phyloP scores from a whole-genome alignment of 2,329 filamentous ascomycete genomes.

The Aspergillus spinulosporus region DNA sequence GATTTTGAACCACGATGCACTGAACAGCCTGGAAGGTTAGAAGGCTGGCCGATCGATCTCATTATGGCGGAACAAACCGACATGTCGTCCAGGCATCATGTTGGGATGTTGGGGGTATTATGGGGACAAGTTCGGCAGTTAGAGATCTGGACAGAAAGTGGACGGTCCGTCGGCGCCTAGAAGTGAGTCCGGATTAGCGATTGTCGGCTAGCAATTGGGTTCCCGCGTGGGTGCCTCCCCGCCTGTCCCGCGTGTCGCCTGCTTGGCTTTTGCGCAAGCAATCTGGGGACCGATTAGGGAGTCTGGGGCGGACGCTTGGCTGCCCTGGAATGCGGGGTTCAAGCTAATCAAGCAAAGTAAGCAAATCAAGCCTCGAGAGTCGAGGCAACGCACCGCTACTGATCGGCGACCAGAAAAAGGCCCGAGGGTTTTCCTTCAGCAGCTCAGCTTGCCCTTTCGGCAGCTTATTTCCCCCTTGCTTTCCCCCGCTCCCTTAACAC shows the following conservation, averaged over 20 bases:
- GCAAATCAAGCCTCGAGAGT: neutral
- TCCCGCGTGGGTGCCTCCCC: neutral
- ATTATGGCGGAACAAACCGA: neutral
- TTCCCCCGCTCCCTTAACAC: neutral
- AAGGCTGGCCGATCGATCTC: too few species aligned
- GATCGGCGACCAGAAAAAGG: slow-evolving; percentile 5
- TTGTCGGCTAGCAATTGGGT: neutral
- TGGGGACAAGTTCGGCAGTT: too few species aligned
- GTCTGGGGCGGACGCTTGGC: neutral
- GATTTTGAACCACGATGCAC: too few species aligned
- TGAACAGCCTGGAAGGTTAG: too few species aligned
- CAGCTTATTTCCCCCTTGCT: neutral
- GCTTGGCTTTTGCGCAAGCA: slow-evolving; percentile 4
- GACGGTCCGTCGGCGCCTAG: neutral
- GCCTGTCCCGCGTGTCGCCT: neutral
- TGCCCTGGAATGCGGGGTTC: neutral
- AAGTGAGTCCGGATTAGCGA: slow-evolving; percentile 4
- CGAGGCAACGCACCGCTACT: neutral
- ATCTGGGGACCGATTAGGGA: neutral
- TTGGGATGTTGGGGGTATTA: neutral
- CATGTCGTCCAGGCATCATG: neutral
- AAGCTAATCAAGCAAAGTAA: neutral
- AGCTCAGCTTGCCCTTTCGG: neutral
- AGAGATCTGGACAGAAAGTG: too few species aligned
- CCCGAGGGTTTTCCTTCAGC: slow-evolving; percentile 4